Conservation (phyloP, 2,329 filamentous ascomycete species). For the Berkeleyomyces rouxiae region DNA sequence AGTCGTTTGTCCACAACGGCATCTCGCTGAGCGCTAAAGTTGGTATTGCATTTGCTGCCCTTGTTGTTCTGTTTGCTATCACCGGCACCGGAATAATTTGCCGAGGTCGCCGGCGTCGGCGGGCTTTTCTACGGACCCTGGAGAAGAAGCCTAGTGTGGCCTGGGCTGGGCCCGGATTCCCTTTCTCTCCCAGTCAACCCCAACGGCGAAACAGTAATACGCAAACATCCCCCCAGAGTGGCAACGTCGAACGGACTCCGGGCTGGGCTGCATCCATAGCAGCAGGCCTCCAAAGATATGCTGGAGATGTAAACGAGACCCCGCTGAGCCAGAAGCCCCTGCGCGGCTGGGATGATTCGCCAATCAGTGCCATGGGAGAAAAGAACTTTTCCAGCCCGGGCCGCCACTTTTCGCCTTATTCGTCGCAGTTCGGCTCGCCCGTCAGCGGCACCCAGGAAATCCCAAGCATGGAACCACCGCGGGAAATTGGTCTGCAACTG, state of each 20-base stretch:
- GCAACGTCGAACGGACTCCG: background rate
- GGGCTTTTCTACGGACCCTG: conserved; percentile 32
- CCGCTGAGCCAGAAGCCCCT: conserved; percentile 38
- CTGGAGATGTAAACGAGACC: conserved; percentile 24
- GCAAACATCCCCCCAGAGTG: background rate
- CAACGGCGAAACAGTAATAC: conserved; percentile 6
- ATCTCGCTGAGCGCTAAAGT: conserved; percentile 39
- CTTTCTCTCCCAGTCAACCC: conserved; percentile 18
- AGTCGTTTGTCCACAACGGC: conserved; percentile 27
- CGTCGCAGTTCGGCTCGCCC: conserved; percentile 42
- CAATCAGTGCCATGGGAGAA: conserved; percentile 27
- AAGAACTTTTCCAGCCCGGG: conserved; percentile 20
- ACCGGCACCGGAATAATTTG: conserved; percentile 37
- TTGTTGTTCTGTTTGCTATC: conserved; percentile 31
- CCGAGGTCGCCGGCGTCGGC: conserved; percentile 38
- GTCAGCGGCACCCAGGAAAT: conserved; percentile 21
- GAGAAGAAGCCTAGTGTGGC: conserved; percentile 19
- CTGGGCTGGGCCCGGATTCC: conserved; percentile 4
- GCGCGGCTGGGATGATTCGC: conserved; percentile 37
- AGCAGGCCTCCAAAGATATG: background rate
- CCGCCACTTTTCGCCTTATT: conserved; percentile 42
- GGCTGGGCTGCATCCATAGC: conserved; percentile 5
- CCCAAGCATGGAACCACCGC: background rate
- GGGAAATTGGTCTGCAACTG: conserved; percentile 14
- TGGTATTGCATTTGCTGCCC: conserved; percentile 37